Evolutionary conservation across 1,284 basidiomycete species (phyloP), one percentile per base, ranked within the genome.

Genomic region (Fomitopsis pinicola): DNA sequence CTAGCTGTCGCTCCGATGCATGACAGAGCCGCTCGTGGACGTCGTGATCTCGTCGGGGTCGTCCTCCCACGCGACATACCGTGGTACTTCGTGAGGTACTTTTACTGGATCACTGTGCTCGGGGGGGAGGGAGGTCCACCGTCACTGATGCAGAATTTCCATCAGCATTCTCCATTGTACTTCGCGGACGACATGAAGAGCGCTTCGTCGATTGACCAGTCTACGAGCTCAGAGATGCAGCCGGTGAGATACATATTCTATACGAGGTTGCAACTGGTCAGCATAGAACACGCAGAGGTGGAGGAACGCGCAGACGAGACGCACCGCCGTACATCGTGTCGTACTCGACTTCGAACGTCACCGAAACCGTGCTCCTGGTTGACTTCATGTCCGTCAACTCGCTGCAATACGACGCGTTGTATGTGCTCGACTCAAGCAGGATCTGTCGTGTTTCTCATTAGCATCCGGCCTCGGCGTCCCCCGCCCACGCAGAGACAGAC

Each of bases 181-280:
- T 81, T 78, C 17, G 76, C 79, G 15, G 84, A 63, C 26, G 81
- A 85, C 62, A 91, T 72, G 19, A 79, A 67, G 50, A 91, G 67
- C 14, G 90, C 87, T 59, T 77, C 82, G 58, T 80, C 78, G 5
- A 87, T 78, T 28, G 80, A 83, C 90, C 89, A 92, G 71, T 82
- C 80, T 66, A 78, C 64, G 50, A 92, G 76, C 28, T 79, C 80
- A 56, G 76, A 76, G 46, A 89, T 77, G 4, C 83, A 87, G 0
- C 90, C 90, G 40, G 82, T 82, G 60, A 92, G 69, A 72, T 83
- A 91, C 68, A 92, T 87, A 69, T 83, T 88, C 72, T 92, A 89
- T 90, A 61, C 48, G 10, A 10, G 8, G 26, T 15, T 9, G 35
- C 9, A 8, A 35, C 3, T 7, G 58, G 53, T 38, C 46, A 64